phyloP scores from a whole-genome alignment of 2,329 filamentous ascomycete species.

The Alternaria hordeiaustralica region DNA sequence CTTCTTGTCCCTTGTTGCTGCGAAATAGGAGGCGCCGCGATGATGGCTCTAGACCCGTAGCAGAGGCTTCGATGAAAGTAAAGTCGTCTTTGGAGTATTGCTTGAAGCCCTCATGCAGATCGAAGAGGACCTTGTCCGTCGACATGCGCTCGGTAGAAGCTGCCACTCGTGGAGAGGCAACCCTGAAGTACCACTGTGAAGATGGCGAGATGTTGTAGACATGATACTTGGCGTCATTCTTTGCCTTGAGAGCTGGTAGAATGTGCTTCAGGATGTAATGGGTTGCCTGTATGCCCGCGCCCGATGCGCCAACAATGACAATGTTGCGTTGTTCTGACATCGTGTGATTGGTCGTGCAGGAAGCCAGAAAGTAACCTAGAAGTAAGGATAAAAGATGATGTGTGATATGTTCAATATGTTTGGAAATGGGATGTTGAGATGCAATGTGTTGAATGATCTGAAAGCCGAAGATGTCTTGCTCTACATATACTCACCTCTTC shows the following conservation, averaged over 20 bases:
- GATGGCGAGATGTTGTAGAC: conserved; percentile 63
- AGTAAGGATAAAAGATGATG: background rate
- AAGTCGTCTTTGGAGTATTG: conserved; percentile 57
- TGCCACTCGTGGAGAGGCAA: conserved; percentile 61
- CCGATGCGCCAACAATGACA: conserved; percentile 43
- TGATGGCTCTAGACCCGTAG: conserved; percentile 54
- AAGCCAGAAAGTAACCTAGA: background rate
- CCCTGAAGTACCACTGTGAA: conserved; percentile 60
- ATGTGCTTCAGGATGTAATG: conserved; percentile 48
- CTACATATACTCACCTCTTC: conserved; percentile 4
- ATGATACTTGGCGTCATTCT: conserved; percentile 52
- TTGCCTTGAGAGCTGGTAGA: conserved; percentile 41
- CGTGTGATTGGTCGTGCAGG: background rate
- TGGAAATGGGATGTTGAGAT: background rate
- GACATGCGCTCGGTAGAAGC: conserved; percentile 57
- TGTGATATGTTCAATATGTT: background rate
- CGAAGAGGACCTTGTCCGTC: conserved; percentile 56
- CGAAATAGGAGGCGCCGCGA: conserved; percentile 55
- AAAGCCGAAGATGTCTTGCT: background rate
- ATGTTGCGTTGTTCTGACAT: conserved; percentile 47
- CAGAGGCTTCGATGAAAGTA: conserved; percentile 59
- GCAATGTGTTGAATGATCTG: background rate
- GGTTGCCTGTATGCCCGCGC: conserved; percentile 35
- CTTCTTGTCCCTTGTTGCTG: conserved; percentile 26
- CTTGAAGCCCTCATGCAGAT: conserved; percentile 59